These are phyloP conservation scores for Alliaria petiolata DNA, from an alignment of 345 rosid genomes.

Conservation along the genomic window DNA sequence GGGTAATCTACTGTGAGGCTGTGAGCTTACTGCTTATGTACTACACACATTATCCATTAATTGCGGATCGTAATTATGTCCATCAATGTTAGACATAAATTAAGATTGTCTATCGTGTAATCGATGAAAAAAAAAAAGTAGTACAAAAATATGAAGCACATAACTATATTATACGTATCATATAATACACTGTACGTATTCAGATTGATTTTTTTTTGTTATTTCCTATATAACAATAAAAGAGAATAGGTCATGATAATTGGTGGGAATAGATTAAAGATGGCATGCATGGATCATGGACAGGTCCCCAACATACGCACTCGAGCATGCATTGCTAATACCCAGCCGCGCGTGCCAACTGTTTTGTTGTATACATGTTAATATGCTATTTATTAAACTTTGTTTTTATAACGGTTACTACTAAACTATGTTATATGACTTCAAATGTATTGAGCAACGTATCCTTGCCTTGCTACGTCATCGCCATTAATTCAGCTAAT, in stretches of 20 bases:
- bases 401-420: background rate
- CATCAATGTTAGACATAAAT: background rate
- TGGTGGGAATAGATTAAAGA: slow-evolving; percentile 19
- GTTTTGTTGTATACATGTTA: background rate
- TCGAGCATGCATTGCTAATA: slow-evolving; percentile 32
- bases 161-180: background rate
- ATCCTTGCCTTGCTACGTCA: background rate
- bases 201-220: background rate
- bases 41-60: background rate
- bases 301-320: slow-evolving; percentile 31
- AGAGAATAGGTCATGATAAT: slow-evolving; percentile 5
- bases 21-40: no score
- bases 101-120: background rate
- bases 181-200: background rate
- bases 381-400: no score
- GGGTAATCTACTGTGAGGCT: background rate
- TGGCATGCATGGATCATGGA: slow-evolving; percentile 32
- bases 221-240: background rate
- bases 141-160: background rate
- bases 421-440: background rate
- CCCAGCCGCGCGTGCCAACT: slow-evolving; percentile 27
- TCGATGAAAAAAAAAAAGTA: background rate
- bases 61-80: background rate
- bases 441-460: background rate
- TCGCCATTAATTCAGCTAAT: background rate